Percentiles rank a stretch among this genome's conserved stretches.
Conservation (phyloP, 2,329 filamentous ascomycete genomes). For the Xylariaceae sp. region DNA sequence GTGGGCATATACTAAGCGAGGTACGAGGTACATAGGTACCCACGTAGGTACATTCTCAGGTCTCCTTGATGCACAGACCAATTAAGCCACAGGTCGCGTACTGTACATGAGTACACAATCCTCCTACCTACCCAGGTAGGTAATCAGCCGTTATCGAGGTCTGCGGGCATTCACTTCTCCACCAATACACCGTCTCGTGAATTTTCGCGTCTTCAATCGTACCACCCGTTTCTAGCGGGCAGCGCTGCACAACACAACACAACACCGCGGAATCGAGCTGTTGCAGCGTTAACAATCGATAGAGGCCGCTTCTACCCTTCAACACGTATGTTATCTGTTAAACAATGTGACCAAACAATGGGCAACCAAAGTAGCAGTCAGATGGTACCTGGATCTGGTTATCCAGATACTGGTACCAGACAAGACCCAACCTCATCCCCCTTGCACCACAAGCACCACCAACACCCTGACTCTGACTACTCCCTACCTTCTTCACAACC, state of each 20-base stretch:
- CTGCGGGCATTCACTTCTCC: no score
- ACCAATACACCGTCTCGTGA: neutral
- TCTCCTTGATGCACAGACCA: no score
- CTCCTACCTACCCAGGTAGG: no score
- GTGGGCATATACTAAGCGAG: no score
- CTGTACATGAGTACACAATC: no score
- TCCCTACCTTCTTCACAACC: constrained; percentile 6
- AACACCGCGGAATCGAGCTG: neutral
- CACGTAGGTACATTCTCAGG: no score
- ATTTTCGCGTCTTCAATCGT: neutral
- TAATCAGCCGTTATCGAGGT: no score
- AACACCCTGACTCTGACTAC: neutral
- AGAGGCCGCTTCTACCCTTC: neutral
- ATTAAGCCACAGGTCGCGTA: no score
- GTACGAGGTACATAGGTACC: no score
- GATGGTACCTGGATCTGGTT: neutral
- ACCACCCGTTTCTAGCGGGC: neutral
- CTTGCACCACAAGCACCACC: neutral
- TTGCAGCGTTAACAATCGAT: neutral
- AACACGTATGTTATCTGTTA: neutral
- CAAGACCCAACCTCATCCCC: neutral
- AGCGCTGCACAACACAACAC: neutral
- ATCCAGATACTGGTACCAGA: neutral
- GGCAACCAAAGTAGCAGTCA: neutral
- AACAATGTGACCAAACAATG: neutral